Evolutionary conservation across 768 basidiomycete genomes (phyloP).

Genomic region (Collybia sordida): DNA sequence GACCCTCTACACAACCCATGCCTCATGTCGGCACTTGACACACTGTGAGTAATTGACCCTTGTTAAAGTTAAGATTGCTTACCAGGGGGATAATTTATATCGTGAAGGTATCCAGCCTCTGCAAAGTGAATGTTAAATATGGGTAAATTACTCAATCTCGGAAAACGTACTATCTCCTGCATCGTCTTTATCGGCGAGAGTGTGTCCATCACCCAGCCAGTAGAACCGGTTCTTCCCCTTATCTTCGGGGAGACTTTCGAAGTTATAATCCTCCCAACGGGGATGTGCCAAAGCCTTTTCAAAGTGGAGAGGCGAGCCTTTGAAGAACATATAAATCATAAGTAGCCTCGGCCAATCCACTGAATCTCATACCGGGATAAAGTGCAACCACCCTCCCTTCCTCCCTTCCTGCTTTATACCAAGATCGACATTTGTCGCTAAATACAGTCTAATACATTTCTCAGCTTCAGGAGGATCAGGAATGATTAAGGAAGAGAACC

Average conservation of each 20-base stretch:
- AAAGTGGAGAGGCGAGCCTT: slow-evolving; percentile 55
- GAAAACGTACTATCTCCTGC: slow-evolving; percentile 28
- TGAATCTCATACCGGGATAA: slow-evolving; percentile 49
- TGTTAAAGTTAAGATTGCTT: slow-evolving; percentile 4
- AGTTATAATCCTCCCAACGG: slow-evolving; percentile 66
- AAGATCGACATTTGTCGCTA: slow-evolving; percentile 55
- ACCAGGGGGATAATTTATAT: slow-evolving; percentile 48
- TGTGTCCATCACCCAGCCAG: slow-evolving; percentile 65
- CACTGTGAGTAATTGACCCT: slow-evolving; percentile 1
- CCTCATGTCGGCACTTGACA: slow-evolving; percentile 2
- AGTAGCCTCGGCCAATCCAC: background rate
- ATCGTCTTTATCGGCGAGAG: slow-evolving; percentile 43
- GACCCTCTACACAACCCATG: background rate
- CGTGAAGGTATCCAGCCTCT: slow-evolving; percentile 50
- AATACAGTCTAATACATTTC: slow-evolving; percentile 49
- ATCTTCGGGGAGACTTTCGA: slow-evolving; percentile 38
- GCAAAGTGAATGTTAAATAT: slow-evolving; percentile 4
- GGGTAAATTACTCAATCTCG: background rate
- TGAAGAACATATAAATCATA: background rate
- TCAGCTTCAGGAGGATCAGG: background rate
- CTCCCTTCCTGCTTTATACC: slow-evolving; percentile 63
- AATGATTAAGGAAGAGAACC: slow-evolving; percentile 1
- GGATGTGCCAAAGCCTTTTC: slow-evolving; percentile 48
- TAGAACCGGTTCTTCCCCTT: slow-evolving; percentile 46
- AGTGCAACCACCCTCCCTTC: slow-evolving; percentile 57